Conservation (phyloP, 2,329 filamentous ascomycete species). For the Fusarium sp. region DNA sequence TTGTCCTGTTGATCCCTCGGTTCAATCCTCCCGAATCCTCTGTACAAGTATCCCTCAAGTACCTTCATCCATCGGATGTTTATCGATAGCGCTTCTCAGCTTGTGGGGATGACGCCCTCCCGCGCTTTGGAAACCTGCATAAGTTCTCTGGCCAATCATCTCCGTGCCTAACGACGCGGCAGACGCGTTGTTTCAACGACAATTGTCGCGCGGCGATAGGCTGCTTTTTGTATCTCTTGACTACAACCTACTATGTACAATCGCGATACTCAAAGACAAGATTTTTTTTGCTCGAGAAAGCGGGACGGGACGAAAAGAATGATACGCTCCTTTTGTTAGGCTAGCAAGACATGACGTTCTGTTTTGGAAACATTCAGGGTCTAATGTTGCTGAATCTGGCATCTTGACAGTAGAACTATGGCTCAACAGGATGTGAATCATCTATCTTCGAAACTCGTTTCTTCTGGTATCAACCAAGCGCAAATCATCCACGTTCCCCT, state of each 20-base stretch:
- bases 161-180: slow-evolving; percentile 44
- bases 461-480: slow-evolving; percentile 1
- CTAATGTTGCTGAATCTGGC: slow-evolving; percentile 13
- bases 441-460: slow-evolving; percentile 23
- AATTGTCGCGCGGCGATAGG: slow-evolving; percentile 40
- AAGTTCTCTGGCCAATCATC: slow-evolving; percentile 40
- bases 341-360: neutral
- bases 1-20: slow-evolving; percentile 19
- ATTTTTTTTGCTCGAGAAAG: neutral
- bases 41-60: slow-evolving; percentile 28
- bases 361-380: slow-evolving; percentile 26
- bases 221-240: slow-evolving; percentile 8
- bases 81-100: slow-evolving; percentile 51
- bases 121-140: slow-evolving; percentile 43
- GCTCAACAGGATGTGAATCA: slow-evolving; percentile 24
- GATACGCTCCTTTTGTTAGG: slow-evolving; percentile 11
- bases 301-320: slow-evolving; percentile 20
- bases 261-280: slow-evolving; percentile 13
- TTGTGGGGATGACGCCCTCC: slow-evolving; percentile 28
- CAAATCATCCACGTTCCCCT: slow-evolving; percentile 32
- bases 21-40: slow-evolving; percentile 32
- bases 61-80: slow-evolving; percentile 34
- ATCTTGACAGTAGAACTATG: slow-evolving; percentile 3
- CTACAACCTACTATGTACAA: slow-evolving; percentile 7
- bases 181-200: slow-evolving; percentile 45